These are phyloP conservation scores for Thalassiosira mediterranea DNA, from an alignment of 352 stramenopile genomes.

Conservation along the genomic window DNA sequence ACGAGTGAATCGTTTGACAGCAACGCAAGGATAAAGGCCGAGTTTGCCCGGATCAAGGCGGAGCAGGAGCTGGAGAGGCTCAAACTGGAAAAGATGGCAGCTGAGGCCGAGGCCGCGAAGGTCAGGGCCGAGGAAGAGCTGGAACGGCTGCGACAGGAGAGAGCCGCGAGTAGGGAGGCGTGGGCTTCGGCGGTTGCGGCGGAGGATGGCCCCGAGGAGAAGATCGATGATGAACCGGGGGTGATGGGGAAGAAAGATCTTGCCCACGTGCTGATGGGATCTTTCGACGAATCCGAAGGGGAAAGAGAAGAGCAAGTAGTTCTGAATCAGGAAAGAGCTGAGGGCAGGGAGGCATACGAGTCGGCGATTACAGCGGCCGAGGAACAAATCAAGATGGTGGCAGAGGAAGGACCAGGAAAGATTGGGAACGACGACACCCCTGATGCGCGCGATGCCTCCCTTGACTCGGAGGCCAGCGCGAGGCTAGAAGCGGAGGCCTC, in stretches of 20 bases:
- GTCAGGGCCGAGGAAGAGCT: constrained; percentile 6
- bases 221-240: no score
- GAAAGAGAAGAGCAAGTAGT: no score
- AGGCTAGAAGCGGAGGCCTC: background rate
- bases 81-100: constrained; percentile 15
- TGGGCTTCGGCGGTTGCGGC: background rate
- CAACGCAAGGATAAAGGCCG: constrained; percentile 20
- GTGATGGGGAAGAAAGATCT: no score
- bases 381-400: background rate
- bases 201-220: no score
- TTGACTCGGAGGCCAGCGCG: background rate
- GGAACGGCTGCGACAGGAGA: background rate
- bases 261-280: no score
- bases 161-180: background rate
- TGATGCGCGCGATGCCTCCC: background rate
- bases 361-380: no score
- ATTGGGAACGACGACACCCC: background rate
- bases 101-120: background rate
- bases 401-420: background rate
- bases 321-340: no score
- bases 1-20: background rate
- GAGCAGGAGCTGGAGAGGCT: constrained; percentile 42
- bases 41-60: constrained; percentile 32
- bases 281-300: no score
- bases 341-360: no score